A percentile compares a stretch with the other conserved stretches of the same genome.
Evolutionary conservation across 139 green algal genomes (phyloP).

Genomic region (Chlamydomonas sp.): DNA sequence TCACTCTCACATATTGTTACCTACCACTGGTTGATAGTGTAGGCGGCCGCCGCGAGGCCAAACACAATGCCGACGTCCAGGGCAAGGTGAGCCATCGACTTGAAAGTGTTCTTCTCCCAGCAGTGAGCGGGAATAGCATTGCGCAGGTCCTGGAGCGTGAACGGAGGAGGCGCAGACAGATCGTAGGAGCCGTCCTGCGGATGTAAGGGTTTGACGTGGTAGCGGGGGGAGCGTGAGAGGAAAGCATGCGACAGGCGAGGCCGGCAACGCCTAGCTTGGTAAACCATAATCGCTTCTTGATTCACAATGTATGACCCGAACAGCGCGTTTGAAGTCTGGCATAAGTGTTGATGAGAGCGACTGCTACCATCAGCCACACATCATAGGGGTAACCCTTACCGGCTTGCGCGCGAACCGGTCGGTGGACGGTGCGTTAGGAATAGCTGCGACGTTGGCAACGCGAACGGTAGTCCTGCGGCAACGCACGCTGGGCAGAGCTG

Average conservation of each 20-base stretch:
- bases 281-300: not conserved
- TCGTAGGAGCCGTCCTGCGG: conserved; percentile 55
- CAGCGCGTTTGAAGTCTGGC: too few relatives aligned
- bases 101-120: conserved; percentile 81
- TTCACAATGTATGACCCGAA: not conserved
- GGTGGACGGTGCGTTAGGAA: not conserved
- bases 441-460: conserved; percentile 21
- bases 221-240: not conserved
- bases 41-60: conserved; percentile 79
- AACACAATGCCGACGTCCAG: conserved; percentile 88
- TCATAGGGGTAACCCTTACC: not conserved
- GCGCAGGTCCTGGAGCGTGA: conserved; percentile 84
- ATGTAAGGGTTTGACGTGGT: not conserved
- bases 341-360: too few relatives aligned
- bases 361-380: too few relatives aligned
- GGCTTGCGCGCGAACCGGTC: conserved; percentile 29
- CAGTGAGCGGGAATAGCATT: conserved; percentile 84
- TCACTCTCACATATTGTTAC: not conserved
- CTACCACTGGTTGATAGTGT: conserved; percentile 72
- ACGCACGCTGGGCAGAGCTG: not conserved
- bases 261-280: not conserved
- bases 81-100: conserved; percentile 78
- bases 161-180: conserved; percentile 81
- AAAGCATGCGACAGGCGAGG: not conserved
- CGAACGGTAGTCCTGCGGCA: not conserved